Conservation (phyloP, 2,329 filamentous ascomycete genomes). For the Aspergillus spinulosporus region DNA sequence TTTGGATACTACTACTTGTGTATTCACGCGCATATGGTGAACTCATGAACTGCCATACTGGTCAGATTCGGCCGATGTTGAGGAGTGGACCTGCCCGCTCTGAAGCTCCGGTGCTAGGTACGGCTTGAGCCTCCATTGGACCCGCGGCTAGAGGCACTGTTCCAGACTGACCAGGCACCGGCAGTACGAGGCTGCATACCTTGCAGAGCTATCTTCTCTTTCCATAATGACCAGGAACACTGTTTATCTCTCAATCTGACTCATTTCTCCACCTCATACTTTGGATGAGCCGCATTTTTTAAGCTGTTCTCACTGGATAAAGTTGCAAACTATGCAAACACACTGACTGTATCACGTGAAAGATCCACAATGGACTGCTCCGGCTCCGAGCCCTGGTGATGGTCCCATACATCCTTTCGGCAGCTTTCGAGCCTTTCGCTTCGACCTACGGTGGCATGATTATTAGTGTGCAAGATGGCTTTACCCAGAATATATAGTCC, state of each 20-base stretch:
- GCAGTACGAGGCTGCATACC: neutral
- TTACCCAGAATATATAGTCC: conserved; percentile 31
- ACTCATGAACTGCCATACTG: conserved; percentile 5
- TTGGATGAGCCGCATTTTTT: neutral
- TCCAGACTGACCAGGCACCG: conserved; percentile 1
- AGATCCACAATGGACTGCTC: conserved; percentile 7
- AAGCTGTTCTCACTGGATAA: neutral
- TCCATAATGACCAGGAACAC: neutral
- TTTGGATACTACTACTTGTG: neutral
- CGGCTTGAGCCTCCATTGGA: conserved; percentile 21
- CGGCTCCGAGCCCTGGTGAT: neutral
- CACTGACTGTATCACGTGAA: conserved; percentile 1
- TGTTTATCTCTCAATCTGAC: conserved; percentile 6
- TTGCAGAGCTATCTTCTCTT: conserved; percentile 1
- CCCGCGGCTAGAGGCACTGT: conserved; percentile 20
- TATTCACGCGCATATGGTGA: conserved; percentile 10
- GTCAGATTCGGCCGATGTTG: conserved; percentile 15
- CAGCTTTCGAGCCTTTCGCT: neutral
- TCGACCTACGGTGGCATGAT: conserved; percentile 8
- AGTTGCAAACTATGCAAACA: conserved; percentile 9
- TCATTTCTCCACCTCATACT: conserved; percentile 12
- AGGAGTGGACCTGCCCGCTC: conserved; percentile 7
- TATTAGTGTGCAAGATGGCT: conserved; percentile 27
- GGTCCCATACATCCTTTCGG: conserved; percentile 22
- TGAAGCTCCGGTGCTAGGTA: neutral